Conservation (phyloP, 352 stramenopile species). For the Globisporangium camurandrum region DNA sequence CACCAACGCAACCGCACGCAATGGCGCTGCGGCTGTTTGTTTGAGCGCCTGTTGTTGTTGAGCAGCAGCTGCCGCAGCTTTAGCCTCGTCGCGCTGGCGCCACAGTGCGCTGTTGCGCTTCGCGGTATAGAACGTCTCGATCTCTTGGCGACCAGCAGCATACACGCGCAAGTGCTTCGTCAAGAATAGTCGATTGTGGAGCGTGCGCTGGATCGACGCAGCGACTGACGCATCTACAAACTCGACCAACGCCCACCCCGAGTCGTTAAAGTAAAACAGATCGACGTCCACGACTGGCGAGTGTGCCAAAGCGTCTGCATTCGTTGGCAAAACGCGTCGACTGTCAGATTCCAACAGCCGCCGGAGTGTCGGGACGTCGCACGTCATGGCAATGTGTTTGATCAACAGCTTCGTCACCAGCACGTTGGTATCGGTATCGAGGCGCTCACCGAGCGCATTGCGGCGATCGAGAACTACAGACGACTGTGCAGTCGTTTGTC, state of each 20-base stretch:
- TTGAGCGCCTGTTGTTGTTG: too few relatives aligned
- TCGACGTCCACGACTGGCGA: constrained; percentile 37
- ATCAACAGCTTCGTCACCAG: constrained; percentile 62
- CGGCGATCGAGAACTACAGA: neutral
- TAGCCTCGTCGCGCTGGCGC: constrained; percentile 3
- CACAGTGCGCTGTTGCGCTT: constrained; percentile 39
- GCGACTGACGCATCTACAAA: constrained; percentile 40
- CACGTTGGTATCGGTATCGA: constrained; percentile 38
- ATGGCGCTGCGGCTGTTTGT: neutral
- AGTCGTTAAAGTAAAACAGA: constrained; percentile 67
- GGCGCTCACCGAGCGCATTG: constrained; percentile 24
- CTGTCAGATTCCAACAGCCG: constrained; percentile 32
- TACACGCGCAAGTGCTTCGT: constrained; percentile 49
- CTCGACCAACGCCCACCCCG: constrained; percentile 69
- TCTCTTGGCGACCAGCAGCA: constrained; percentile 36
- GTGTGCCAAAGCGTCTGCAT: neutral
- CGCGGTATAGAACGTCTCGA: constrained; percentile 53
- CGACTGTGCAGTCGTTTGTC: too few relatives aligned
- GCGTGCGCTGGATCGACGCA: constrained; percentile 36
- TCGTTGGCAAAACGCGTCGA: constrained; percentile 3
- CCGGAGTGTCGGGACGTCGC: constrained; percentile 28
- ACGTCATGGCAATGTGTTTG: constrained; percentile 53
- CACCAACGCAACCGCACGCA: constrained; percentile 7
- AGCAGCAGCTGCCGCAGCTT: neutral
- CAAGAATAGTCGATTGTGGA: constrained; percentile 51